phyloP scores from a whole-genome alignment of 306 rosid species.

The Glycyrrhiza uralensis region DNA sequence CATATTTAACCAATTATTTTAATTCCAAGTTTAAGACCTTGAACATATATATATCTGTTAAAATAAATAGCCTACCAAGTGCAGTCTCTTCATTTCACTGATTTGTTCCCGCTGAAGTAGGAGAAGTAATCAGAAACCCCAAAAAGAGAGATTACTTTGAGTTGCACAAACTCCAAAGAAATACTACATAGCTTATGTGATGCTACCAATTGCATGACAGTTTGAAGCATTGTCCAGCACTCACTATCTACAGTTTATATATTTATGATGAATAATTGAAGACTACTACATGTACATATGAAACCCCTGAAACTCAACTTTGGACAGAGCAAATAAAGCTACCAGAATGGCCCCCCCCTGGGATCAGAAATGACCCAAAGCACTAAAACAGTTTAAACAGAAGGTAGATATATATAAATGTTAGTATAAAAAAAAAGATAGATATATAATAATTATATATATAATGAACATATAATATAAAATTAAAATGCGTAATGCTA shows the following conservation, averaged over 20 bases:
- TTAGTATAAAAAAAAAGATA: no score
- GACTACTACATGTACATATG: slow-evolving; percentile 15
- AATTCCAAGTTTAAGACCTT: background rate
- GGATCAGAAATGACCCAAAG: slow-evolving; percentile 9
- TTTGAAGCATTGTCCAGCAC: slow-evolving; percentile 25
- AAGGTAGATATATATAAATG: background rate
- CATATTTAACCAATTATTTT: no score
- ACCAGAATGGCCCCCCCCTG: slow-evolving; percentile 35
- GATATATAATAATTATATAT: no score
- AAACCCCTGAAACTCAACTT: slow-evolving; percentile 27
- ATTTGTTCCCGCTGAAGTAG: slow-evolving; percentile 31
- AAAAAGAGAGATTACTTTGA: background rate
- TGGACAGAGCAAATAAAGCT: slow-evolving; percentile 17
- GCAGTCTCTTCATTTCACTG: background rate
- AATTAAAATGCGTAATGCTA: background rate
- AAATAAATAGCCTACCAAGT: background rate
- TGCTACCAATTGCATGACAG: slow-evolving; percentile 20
- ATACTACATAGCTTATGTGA: background rate
- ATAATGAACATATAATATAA: background rate
- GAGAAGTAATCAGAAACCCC: background rate
- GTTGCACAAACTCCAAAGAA: slow-evolving; percentile 34
- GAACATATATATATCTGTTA: no score
- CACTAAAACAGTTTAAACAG: background rate
- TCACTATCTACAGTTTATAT: slow-evolving; percentile 13
- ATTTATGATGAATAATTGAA: slow-evolving; percentile 22